phyloP scores from a whole-genome alignment of 1,139 yeast species.

The Suhomyces atakaporum region DNA sequence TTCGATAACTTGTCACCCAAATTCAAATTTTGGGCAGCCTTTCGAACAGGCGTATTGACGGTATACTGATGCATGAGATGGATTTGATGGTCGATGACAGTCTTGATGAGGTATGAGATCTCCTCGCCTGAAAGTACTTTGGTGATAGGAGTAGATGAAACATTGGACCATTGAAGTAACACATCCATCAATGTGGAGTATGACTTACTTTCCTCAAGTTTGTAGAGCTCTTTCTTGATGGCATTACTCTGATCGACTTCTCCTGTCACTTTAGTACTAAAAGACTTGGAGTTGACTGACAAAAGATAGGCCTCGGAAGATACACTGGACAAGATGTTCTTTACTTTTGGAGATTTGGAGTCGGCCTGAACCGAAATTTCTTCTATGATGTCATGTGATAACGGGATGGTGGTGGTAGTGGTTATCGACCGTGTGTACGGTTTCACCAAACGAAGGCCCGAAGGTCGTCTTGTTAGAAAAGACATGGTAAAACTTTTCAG shows the following conservation, averaged over 20 bases:
- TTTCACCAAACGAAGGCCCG: conserved; percentile 5
- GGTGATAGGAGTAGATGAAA: conserved; percentile 13
- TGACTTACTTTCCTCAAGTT: conserved; percentile 20
- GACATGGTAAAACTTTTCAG: conserved; percentile 4
- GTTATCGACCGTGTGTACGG: conserved; percentile 3
- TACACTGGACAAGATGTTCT: conserved; percentile 6
- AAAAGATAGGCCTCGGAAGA: conserved; percentile 14
- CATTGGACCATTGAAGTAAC: conserved; percentile 21
- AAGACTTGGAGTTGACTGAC: conserved; percentile 3
- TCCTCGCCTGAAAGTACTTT: conserved; percentile 23
- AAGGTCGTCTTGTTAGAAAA: conserved; percentile 4
- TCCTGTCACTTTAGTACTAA: background rate
- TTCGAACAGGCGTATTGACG: conserved; percentile 12
- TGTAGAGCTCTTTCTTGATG: conserved; percentile 21
- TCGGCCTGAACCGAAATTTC: conserved; percentile 1
- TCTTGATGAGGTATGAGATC: conserved; percentile 26
- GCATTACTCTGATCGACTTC: conserved; percentile 1
- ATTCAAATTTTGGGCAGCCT: conserved; percentile 11
- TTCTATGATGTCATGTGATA: conserved; percentile 5
- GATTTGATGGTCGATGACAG: conserved; percentile 27
- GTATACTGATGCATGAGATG: conserved; percentile 15
- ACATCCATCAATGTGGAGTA: conserved; percentile 25
- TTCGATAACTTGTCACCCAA: conserved; percentile 13
- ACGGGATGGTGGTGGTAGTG: conserved; percentile 8
- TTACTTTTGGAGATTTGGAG: conserved; percentile 5